Base-by-base conservation (phyloP, 176 grass and related monocot species). In the Triticum timopheevii region DNA sequence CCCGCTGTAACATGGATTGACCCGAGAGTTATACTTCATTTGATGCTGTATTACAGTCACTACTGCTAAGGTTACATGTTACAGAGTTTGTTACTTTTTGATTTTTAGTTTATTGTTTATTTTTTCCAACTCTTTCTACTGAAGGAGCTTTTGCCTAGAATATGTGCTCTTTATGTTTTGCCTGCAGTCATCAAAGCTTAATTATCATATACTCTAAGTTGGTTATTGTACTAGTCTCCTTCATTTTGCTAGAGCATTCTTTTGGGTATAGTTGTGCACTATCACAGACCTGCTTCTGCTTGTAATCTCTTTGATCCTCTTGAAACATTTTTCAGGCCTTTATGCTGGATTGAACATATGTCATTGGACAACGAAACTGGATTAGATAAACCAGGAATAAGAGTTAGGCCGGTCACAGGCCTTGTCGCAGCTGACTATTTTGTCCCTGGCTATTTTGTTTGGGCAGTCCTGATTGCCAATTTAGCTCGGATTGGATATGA, bases 391-490 rank as follows among this genome's bases (percentile, higher is more conserved):
- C 83, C 92, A 13, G 97, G 94, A 84, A 93, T 99, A 71, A 92
- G 97, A 76, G 92, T 99, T 61, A 92, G 97, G 58, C 83, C 97
- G 0, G 94, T 99, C 42, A 99, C 88, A 65, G 97, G 97, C 42
- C 97, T 99, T 73, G 97, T 99, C 0, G 97, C 97, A 64, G 97
- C 97, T 73, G 97, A 99, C 79, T 99, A 99, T 90, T 99, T 99
- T 73, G 92, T 95, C n/a, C 97, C 97, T 87, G 97, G 97, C 10
- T 99, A 99, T 84, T 99, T 99, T 92, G 97, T 99, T 77, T 99
- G 97, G 97, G 94, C 94, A 73, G 94, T 99, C 40, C 89, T 99
- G 84, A 96, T 99, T 93, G 97, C 97, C 67, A 99, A 96, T 85
- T 91, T 99, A 82, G 97, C 97, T 80, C 90, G 90, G 61, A 96